phyloP scores from a whole-genome alignment of 768 basidiomycete species.

The Auriscalpium orientale region DNA sequence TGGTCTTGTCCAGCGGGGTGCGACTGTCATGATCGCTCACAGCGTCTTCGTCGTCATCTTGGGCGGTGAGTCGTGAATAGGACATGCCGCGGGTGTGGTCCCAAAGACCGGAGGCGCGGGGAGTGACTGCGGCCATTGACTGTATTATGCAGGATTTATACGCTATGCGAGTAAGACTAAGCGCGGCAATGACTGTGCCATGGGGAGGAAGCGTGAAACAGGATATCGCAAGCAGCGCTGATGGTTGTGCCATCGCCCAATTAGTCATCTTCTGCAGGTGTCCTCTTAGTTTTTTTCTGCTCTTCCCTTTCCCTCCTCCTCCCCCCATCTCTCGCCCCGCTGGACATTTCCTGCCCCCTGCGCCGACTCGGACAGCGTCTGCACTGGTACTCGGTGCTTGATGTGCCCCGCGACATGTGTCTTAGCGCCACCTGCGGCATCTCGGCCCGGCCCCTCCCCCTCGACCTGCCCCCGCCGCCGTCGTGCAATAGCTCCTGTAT shows the following conservation, averaged over 20 bases:
- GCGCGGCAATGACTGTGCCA: neutral
- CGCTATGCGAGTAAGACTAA: neutral
- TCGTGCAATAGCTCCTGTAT: too few relatives aligned
- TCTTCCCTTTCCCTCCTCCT: neutral
- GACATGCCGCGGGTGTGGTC: conserved; percentile 27
- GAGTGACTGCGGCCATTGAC: conserved; percentile 25
- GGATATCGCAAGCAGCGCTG: conserved; percentile 3
- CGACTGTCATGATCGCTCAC: conserved; percentile 24
- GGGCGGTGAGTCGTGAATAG: conserved; percentile 27
- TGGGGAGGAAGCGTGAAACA: neutral
- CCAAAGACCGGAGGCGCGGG: conserved; percentile 47
- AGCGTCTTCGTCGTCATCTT: conserved; percentile 26
- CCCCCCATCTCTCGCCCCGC: neutral
- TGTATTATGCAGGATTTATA: neutral
- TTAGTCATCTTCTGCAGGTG: neutral
- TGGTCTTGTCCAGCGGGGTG: conserved; percentile 68
- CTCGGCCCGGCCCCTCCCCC: too few relatives aligned
- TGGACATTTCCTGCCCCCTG: neutral
- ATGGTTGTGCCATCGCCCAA: conserved; percentile 2
- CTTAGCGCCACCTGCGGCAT: too few relatives aligned
- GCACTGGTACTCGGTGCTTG: too few relatives aligned
- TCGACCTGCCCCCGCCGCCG: too few relatives aligned
- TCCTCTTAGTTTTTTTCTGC: neutral
- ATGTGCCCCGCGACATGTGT: too few relatives aligned
- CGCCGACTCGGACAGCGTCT: neutral